phyloP scores from a whole-genome alignment of 371 early-diverging fungal species.

The Syncephalis plumigaleata region DNA sequence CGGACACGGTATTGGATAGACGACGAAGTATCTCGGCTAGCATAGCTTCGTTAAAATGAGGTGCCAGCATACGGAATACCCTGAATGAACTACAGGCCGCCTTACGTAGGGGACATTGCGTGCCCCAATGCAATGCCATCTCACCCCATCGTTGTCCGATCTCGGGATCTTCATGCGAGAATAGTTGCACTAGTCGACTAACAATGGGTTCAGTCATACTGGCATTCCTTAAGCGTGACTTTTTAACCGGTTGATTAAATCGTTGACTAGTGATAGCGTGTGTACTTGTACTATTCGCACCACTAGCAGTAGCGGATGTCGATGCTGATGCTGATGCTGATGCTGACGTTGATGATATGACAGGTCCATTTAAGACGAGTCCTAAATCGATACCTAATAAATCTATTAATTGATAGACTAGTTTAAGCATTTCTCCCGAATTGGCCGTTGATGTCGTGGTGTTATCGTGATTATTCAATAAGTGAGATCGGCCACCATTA shows the following conservation, averaged over 20 bases:
- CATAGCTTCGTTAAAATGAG: constrained; percentile 59
- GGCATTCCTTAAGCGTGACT: constrained; percentile 1
- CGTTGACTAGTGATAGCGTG: background rate
- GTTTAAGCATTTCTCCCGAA: background rate
- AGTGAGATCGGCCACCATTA: too few relatives aligned
- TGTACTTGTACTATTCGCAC: background rate
- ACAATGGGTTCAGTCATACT: constrained; percentile 20
- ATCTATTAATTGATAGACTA: background rate
- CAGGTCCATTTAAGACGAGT: background rate
- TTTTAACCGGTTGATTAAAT: background rate
- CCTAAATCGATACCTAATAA: background rate
- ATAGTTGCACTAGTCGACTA: constrained; percentile 26
- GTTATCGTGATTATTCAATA: constrained; percentile 19
- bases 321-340: too few relatives aligned
- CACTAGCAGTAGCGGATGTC: background rate
- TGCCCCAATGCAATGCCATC: constrained; percentile 78
- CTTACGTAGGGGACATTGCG: constrained; percentile 76
- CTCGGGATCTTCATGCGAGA: constrained; percentile 38
- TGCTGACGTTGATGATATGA: too few relatives aligned
- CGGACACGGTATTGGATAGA: constrained; percentile 69
- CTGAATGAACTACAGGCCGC: constrained; percentile 81
- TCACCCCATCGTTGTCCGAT: constrained; percentile 75
- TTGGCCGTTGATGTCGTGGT: constrained; percentile 38
- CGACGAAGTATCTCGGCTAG: constrained; percentile 68
- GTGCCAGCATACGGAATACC: constrained; percentile 62